These are phyloP conservation scores for Neurospora sp. DNA, from an alignment of 2,329 filamentous ascomycete genomes.

Conservation along the genomic window DNA sequence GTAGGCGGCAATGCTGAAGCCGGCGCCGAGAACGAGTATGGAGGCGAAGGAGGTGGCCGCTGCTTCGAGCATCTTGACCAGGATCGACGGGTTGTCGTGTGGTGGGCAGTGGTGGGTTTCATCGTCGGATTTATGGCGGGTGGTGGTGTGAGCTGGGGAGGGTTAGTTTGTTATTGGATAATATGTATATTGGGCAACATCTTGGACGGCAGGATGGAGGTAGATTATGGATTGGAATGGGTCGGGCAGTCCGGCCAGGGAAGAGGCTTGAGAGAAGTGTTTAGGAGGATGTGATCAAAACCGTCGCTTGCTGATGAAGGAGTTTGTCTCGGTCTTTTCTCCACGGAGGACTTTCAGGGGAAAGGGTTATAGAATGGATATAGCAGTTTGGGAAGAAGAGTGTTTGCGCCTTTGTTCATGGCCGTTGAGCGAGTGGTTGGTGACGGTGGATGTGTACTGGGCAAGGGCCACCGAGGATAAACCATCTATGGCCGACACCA, in stretches of 20 bases:
- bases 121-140: not conserved
- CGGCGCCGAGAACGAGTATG: slow-evolving; percentile 58
- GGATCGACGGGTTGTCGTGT: slow-evolving; percentile 24
- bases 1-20: slow-evolving; percentile 59
- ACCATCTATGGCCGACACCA: too few relatives aligned
- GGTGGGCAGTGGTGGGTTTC: slow-evolving; percentile 6
- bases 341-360: not conserved
- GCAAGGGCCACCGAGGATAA: not conserved
- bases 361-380: not conserved
- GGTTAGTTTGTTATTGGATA: not conserved
- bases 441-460: not conserved
- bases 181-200: not conserved
- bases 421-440: not conserved
- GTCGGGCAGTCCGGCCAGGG: too few relatives aligned
- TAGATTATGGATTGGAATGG: not conserved
- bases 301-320: not conserved
- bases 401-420: not conserved
- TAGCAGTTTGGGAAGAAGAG: not conserved
- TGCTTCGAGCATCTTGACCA: slow-evolving; percentile 59
- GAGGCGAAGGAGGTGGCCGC: slow-evolving; percentile 69
- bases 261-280: not conserved
- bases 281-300: not conserved
- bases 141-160: not conserved
- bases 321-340: not conserved
- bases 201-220: not conserved